Evolutionary conservation across 345 rosid species (phyloP).

Genomic region (Gynandropsis gynandra): DNA sequence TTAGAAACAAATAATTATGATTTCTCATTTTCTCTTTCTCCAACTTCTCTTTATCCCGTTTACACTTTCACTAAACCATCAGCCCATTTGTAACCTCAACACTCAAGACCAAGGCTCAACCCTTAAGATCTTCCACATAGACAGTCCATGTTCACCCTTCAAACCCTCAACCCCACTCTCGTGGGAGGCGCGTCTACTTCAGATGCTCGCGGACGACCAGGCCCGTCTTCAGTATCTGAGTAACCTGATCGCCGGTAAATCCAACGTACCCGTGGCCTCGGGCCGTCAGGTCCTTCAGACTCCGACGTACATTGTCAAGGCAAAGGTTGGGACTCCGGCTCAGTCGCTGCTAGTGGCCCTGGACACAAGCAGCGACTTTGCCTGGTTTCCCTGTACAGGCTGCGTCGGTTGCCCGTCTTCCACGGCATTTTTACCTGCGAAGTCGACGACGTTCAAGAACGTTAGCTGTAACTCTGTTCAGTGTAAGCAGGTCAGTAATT

Average conservation of each 20-base stretch:
- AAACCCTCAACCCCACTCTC: slow-evolving; percentile 51
- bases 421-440: slow-evolving; percentile 34
- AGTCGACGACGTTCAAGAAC: slow-evolving; percentile 55
- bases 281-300: slow-evolving; percentile 76
- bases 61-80: slow-evolving; percentile 32
- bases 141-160: slow-evolving; percentile 80
- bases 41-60: slow-evolving; percentile 27
- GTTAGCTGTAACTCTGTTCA: slow-evolving; percentile 54
- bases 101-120: slow-evolving; percentile 45
- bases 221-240: slow-evolving; percentile 58
- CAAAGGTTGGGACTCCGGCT: slow-evolving; percentile 67
- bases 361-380: slow-evolving; percentile 84
- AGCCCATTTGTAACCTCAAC: slow-evolving; percentile 35
- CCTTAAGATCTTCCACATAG: slow-evolving; percentile 65
- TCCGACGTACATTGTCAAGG: slow-evolving; percentile 69
- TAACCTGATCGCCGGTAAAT: slow-evolving; percentile 56
- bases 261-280: slow-evolving; percentile 79
- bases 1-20: slow-evolving; percentile 16
- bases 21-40: slow-evolving; percentile 23
- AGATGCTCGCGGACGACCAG: slow-evolving; percentile 62
- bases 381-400: slow-evolving; percentile 78
- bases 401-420: slow-evolving; percentile 70
- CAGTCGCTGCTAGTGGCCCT: slow-evolving; percentile 75
- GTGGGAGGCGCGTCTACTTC: slow-evolving; percentile 72
- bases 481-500: slow-evolving; percentile 59